Evolutionary conservation across 306 rosid species (phyloP), one percentile per base, ranked within the genome.

Genomic region (Alnus glutinosa): DNA sequence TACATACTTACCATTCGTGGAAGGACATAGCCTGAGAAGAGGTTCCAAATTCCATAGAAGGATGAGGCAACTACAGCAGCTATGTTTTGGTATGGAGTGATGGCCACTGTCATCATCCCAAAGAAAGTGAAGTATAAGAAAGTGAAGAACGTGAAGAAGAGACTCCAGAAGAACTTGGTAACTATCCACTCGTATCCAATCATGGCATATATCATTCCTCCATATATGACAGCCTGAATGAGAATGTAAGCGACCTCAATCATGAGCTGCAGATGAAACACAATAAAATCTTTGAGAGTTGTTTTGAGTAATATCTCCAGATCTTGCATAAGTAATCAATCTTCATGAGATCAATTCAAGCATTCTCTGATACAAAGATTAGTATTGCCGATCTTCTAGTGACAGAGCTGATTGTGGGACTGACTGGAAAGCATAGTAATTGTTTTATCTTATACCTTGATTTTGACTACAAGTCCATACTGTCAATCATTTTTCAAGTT

Each of bases 91-190:
- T 89, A 89, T 0, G 97, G 97, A 57, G 91, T 89, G 32, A 90
- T 77, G 49, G 95, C 97, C 77, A 89, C 90, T 71, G 89, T 81
- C 98, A 94, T 89, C 98, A 94, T 94, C 55, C 98, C 98, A 36
- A 91, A 94, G 50, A 89, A 86, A 71, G 97, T 88, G 92, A 80
- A 91, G 85, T 94, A 94, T 59, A 92, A 68, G 16, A 86, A 86
- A 66, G 95, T 85, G 86, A 90, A 94, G 90, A 75, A 90, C 92
- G 85, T 88, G 91, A 94, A 88, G 89, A 92, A 91, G 75, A 94
- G 79, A 67, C 79, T 92, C 97, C 94, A 91, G 12, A 91, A 74
- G 90, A 94, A 89, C 85, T 94, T 94, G 83, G 52, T 7, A 1
- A 75, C 66, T 0, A 88, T 87, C 97, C 90, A 83, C 2, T 94